Conservation (phyloP, 306 rosid species). For the Fagus crenata region DNA sequence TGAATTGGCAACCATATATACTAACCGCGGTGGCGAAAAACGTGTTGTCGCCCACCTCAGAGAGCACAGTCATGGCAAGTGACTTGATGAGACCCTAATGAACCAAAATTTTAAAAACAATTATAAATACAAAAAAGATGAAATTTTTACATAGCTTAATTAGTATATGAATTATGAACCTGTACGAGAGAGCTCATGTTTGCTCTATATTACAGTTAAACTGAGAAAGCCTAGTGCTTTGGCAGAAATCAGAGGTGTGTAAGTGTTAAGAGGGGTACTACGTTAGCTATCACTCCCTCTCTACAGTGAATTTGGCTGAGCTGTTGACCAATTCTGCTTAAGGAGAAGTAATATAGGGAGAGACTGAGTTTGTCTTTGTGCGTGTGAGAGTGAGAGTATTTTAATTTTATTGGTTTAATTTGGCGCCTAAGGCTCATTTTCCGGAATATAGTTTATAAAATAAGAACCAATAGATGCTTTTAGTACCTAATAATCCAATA, state of each 20-base stretch:
- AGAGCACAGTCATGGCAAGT: slow-evolving; percentile 88
- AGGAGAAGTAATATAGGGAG: too few species aligned
- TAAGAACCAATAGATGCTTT: too few species aligned
- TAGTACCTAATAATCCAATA: too few species aligned
- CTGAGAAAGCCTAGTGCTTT: not conserved
- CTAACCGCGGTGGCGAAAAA: slow-evolving; percentile 96
- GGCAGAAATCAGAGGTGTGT: not conserved
- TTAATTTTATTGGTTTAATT: too few species aligned
- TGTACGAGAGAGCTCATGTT: slow-evolving; percentile 73
- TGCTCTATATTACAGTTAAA: not conserved
- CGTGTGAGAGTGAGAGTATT: too few species aligned
- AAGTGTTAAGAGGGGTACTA: not conserved
- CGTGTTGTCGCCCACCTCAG: slow-evolving; percentile 97
- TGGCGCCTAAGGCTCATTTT: too few species aligned
- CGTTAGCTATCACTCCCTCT: too few species aligned
- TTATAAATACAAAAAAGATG: not conserved
- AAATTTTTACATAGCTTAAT: too few species aligned
- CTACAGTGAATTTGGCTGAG: too few species aligned
- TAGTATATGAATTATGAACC: slow-evolving; percentile 36
- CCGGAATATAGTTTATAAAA: too few species aligned
- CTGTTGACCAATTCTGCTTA: too few species aligned
- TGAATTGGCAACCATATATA: not conserved
- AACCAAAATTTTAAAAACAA: not conserved
- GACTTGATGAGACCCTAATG: slow-evolving; percentile 88
- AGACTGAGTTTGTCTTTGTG: too few species aligned